Base-by-base conservation (phyloP, 2,329 filamentous ascomycete genomes). In the Fusarium chlamydosporum region DNA sequence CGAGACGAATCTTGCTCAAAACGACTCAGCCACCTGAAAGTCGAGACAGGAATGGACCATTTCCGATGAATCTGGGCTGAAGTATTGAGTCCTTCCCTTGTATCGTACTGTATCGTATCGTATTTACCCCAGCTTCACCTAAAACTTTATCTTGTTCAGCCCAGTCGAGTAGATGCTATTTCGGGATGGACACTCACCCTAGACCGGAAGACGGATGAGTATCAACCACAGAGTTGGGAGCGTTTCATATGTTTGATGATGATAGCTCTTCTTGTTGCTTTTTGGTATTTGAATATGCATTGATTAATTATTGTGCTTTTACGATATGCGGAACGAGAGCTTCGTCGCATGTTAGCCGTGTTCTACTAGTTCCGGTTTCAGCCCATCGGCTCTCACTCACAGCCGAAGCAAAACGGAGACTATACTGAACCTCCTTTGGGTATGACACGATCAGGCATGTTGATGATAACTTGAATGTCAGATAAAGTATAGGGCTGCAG, bases 1-100 rank as follows among this genome's bases (percentile, higher is more conserved):
- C 27, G 15, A 34, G 20, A 37, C 20, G 38, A 72, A 73, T 72
- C 59, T 60, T 67, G 67, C 72, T 73, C 71, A 73, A 74, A 73
- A 41, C 41, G 33, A 61, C 71, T 62, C 71, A 70, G 41, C 56
- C 57, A 56, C 34, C 10, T 2, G 4, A 47, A 7, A 34, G 26
- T 37, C 42, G 33, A 33, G 23, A 37, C 27, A 26, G 16, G 18
- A n/a, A 35, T 50, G n/a, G n/a, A 45, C 35, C 29, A 42, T 8
- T 34, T 53, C 23, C 4, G 16, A 43, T 18, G n/a, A 10, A n/a
- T 40, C 29, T 48, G 26, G 46, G 38, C n/a, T 20, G 11, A 27
- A 20, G 10, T 26, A 45, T n/a, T 12, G 18, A 9, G 29, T 12
- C n/a, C 16, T 16, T 12, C n/a, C 16, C 26, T 29, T 29, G 8